Evolutionary conservation across 305 asterid genomes (phyloP).

Genomic region (Plantago lanceolata): DNA sequence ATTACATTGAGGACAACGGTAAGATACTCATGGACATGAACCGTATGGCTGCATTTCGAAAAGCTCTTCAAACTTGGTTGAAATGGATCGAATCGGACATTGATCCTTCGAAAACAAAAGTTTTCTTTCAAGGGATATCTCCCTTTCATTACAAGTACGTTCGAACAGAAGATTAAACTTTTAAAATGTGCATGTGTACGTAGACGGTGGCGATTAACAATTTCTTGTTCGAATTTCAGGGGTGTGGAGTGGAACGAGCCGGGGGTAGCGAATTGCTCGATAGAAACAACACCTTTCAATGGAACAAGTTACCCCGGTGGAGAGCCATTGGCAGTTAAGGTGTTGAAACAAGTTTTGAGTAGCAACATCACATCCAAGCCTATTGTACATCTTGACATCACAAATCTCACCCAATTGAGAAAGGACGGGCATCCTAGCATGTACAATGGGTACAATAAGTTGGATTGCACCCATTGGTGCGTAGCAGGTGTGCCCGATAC

Average conservation of each 20-base stretch:
- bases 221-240: constrained; percentile 12
- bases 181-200: too few relatives aligned
- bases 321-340: constrained; percentile 25
- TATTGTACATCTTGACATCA: constrained; percentile 33
- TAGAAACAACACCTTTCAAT: constrained; percentile 30
- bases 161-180: too few relatives aligned
- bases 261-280: constrained; percentile 28
- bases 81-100: constrained; percentile 49
- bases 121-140: constrained; percentile 57
- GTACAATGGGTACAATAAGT: constrained; percentile 26
- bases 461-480: constrained; percentile 53
- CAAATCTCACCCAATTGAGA: constrained; percentile 37
- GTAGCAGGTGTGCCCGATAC: constrained; percentile 43
- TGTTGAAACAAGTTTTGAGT: constrained; percentile 27
- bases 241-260: constrained; percentile 38
- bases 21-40: constrained; percentile 51
- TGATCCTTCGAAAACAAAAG: constrained; percentile 36
- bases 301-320: constrained; percentile 37
- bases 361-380: constrained; percentile 15
- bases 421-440: constrained; percentile 40
- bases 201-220: too few relatives aligned
- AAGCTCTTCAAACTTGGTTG: constrained; percentile 54
- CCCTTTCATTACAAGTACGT: constrained; percentile 57
- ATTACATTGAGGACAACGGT: constrained; percentile 37
- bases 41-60: constrained; percentile 47